A percentile compares a stretch with the other conserved stretches of the same genome.
phyloP scores from a whole-genome alignment of 192 early-diverging fungal species.

The Backusella liffmaniae region DNA sequence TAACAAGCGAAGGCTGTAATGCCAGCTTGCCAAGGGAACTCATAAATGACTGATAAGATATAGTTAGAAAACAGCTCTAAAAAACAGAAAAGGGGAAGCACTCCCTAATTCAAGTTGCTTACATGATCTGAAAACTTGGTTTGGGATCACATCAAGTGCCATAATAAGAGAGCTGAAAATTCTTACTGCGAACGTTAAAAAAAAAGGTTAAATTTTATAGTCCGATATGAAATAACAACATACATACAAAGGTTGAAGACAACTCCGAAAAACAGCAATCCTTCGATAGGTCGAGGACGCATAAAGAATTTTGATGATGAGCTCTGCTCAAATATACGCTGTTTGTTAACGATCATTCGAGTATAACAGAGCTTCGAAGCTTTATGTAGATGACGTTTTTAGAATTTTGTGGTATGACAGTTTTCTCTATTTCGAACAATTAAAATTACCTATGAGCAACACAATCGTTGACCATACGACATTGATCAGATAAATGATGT shows the following conservation, averaged over 20 bases:
- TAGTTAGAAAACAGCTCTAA: background rate
- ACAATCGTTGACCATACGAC: constrained; percentile 6
- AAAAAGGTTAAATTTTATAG: constrained; percentile 4
- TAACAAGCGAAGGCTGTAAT: constrained; percentile 27
- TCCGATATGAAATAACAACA: background rate
- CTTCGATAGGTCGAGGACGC: constrained; percentile 32
- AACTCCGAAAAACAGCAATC: constrained; percentile 13
- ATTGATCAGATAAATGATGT: constrained; percentile 17
- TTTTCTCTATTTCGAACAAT: constrained; percentile 1
- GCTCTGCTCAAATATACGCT: constrained; percentile 11
- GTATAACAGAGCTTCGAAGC: constrained; percentile 3
- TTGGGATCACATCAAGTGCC: constrained; percentile 6
- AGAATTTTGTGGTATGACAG: background rate
- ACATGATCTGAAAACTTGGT: constrained; percentile 20
- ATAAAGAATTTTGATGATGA: background rate
- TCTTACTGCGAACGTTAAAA: constrained; percentile 18
- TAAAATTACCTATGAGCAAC: constrained; percentile 12
- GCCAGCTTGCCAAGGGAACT: constrained; percentile 36
- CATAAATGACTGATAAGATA: constrained; percentile 21
- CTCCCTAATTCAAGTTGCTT: constrained; percentile 1
- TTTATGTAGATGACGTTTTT: background rate
- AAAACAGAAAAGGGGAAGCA: background rate
- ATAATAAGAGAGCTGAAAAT: constrained; percentile 19
- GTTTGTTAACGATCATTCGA: constrained; percentile 10
- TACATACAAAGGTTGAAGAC: constrained; percentile 29